Conservation (phyloP, 2,329 filamentous ascomycete genomes). For the Ophiocordyceps camponoti-floridani region DNA sequence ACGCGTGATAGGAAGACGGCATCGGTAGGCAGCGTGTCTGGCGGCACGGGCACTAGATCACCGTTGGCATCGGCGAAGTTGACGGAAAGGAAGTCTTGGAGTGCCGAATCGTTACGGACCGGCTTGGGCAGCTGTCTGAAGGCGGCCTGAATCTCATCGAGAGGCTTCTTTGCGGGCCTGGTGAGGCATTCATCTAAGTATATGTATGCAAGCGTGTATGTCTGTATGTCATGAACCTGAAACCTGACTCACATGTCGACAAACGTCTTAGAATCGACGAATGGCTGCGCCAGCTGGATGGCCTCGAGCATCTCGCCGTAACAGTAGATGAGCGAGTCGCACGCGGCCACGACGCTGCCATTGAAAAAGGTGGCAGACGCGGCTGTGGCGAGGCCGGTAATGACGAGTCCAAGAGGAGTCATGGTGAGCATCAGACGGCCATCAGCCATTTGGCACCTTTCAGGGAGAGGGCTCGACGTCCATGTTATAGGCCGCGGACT, state of each 20-base stretch:
- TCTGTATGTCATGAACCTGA: too few relatives aligned
- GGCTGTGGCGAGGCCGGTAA: conserved; percentile 11
- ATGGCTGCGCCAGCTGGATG: conserved; percentile 45
- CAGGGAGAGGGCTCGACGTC: too few relatives aligned
- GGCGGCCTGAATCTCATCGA: conserved; percentile 41
- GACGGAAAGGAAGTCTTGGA: conserved; percentile 41
- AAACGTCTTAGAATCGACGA: conserved; percentile 52
- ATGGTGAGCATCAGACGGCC: not conserved
- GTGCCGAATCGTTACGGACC: conserved; percentile 41
- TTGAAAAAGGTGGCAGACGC: conserved; percentile 36
- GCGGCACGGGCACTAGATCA: conserved; percentile 37
- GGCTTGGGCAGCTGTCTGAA: conserved; percentile 42
- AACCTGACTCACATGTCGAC: conserved; percentile 39
- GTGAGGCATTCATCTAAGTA: too few relatives aligned
- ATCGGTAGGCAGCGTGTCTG: conserved; percentile 32
- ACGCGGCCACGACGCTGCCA: conserved; percentile 42
- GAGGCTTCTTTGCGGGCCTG: conserved; percentile 12
- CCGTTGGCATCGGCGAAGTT: conserved; percentile 47
- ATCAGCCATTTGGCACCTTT: too few relatives aligned
- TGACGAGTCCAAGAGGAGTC: conserved; percentile 7
- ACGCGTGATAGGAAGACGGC: conserved; percentile 39
- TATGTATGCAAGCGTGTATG: too few relatives aligned
- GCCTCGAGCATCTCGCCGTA: conserved; percentile 43
- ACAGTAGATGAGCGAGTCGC: conserved; percentile 51
- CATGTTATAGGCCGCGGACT: too few relatives aligned